Evolutionary conservation across 176 grass and related monocot species (phyloP).

Genomic region (Dactylis glomerata): DNA sequence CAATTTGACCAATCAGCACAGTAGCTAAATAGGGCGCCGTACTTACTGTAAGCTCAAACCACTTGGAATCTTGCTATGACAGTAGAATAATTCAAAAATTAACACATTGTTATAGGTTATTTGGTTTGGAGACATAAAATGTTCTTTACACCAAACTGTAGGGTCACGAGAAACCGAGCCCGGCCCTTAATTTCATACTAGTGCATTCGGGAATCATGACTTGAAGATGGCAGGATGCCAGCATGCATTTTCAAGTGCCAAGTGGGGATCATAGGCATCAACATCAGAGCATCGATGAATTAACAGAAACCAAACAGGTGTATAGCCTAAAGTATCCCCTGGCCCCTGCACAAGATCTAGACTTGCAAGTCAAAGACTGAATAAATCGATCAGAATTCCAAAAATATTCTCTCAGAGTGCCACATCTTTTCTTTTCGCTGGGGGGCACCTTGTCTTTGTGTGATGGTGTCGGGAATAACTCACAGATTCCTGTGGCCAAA

Average conservation of each 20-base stretch:
- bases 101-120: not conserved
- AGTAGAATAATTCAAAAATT: not conserved
- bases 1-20: not conserved
- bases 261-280: slow-evolving; percentile 30
- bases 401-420: not conserved
- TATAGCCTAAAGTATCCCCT: not conserved
- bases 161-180: not conserved
- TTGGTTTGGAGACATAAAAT: not conserved
- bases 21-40: not conserved
- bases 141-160: not conserved
- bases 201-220: not conserved
- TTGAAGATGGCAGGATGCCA: not conserved
- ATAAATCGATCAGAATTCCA: no score
- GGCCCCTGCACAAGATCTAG: slow-evolving; percentile 10
- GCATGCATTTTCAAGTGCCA: not conserved
- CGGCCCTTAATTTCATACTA: not conserved
- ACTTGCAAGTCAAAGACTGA: slow-evolving; percentile 37
- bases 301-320: not conserved
- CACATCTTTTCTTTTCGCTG: not conserved
- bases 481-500: not conserved
- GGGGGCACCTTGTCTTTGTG: not conserved
- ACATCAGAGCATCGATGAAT: not conserved
- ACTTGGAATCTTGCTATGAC: slow-evolving; percentile 16
- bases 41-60: not conserved
- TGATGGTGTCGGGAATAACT: slow-evolving; percentile 26